Evolutionary conservation across 805 yeast genomes (phyloP).

Genomic region (Wickerhamomyces sydowiorum): DNA sequence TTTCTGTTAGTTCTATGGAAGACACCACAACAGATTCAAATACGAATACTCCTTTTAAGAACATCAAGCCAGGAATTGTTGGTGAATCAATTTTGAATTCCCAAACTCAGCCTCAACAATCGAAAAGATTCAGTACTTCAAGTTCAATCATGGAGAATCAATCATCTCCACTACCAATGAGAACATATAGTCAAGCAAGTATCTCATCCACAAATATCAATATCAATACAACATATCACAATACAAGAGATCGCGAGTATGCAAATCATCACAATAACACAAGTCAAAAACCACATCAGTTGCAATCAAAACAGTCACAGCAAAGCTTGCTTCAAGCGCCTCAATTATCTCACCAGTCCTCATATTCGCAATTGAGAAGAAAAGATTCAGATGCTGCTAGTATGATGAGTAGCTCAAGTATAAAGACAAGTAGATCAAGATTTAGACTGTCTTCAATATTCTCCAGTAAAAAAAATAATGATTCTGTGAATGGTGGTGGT

Average conservation of each 20-base stretch:
- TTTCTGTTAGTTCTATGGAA: constrained; percentile 14
- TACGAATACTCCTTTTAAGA: constrained; percentile 16
- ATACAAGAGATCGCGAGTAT: constrained; percentile 6
- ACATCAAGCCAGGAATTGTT: constrained; percentile 18
- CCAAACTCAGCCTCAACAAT: not conserved
- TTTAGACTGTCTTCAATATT: constrained; percentile 23
- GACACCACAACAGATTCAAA: constrained; percentile 4
- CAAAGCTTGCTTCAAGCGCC: not conserved
- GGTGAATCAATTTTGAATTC: too few relatives aligned
- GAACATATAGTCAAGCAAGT: constrained; percentile 7
- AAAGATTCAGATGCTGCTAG: constrained; percentile 15
- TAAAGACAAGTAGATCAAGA: constrained; percentile 20
- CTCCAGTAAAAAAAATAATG: constrained; percentile 2
- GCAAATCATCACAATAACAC: not conserved
- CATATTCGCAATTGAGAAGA: not conserved
- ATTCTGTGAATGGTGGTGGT: not conserved
- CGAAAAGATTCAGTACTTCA: constrained; percentile 4
- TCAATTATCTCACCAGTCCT: not conserved
- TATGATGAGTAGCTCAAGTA: constrained; percentile 11
- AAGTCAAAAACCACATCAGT: not conserved
- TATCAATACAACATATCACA: constrained; percentile 10
- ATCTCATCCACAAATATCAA: constrained; percentile 5
- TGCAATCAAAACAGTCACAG: constrained; percentile 7
- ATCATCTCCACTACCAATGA: constrained; percentile 1
- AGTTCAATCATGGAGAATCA: constrained; percentile 3